phyloP scores from a whole-genome alignment of 768 basidiomycete genomes.

The Hebeloma cylindrosporum region DNA sequence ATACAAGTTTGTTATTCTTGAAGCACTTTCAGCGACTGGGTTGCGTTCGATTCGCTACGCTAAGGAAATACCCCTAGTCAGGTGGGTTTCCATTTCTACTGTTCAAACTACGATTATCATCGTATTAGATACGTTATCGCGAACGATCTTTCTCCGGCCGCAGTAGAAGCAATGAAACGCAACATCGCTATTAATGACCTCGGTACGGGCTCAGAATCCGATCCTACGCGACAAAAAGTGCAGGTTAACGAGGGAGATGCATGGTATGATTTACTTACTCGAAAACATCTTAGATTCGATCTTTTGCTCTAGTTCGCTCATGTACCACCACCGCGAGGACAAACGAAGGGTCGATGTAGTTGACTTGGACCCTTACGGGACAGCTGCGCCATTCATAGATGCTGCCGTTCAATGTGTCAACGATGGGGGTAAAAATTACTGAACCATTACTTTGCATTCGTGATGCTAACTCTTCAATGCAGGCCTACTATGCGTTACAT shows the following conservation, averaged over 20 bases:
- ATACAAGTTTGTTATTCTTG: constrained; percentile 76
- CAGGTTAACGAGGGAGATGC: constrained; percentile 92
- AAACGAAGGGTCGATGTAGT: constrained; percentile 83
- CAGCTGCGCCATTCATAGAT: constrained; percentile 95
- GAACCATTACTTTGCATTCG: background rate
- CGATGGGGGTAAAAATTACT: constrained; percentile 68
- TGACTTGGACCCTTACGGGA: constrained; percentile 98
- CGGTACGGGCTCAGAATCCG: constrained; percentile 32
- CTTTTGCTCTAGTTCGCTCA: constrained; percentile 58
- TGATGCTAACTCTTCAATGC: constrained; percentile 2
- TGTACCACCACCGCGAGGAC: constrained; percentile 85
- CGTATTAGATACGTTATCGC: constrained; percentile 80
- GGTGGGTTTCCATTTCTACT: constrained; percentile 46
- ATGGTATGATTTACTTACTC: constrained; percentile 52
- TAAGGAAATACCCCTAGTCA: constrained; percentile 90
- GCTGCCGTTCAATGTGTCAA: constrained; percentile 86
- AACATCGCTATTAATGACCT: constrained; percentile 86
- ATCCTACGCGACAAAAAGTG: constrained; percentile 49
- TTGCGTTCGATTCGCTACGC: constrained; percentile 96
- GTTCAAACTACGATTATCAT: constrained; percentile 11
- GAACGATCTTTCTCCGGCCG: constrained; percentile 86
- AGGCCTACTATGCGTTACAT: constrained; percentile 94
- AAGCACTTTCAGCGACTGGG: constrained; percentile 95
- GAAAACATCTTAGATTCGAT: constrained; percentile 1
- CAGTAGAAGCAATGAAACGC: constrained; percentile 80